Percentiles rank a stretch among this genome's conserved stretches.
Conservation (phyloP, 2,329 filamentous ascomycete genomes). For the Colletotrichum sojae region DNA sequence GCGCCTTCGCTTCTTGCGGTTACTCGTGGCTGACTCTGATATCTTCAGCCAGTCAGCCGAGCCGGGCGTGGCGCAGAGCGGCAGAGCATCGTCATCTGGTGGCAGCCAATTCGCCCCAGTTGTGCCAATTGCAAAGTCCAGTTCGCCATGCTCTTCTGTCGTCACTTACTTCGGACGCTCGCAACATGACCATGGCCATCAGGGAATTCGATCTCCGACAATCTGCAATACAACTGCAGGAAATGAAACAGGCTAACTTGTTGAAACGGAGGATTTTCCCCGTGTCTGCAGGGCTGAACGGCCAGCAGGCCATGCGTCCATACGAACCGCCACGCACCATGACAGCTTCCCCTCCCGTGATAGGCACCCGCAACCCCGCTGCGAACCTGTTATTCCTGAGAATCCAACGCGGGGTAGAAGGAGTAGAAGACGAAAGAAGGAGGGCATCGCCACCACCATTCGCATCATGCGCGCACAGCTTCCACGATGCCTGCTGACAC, state of each 20-base stretch:
- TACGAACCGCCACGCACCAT: constrained; percentile 25
- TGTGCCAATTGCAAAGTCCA: constrained; percentile 1
- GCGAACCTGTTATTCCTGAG: constrained; percentile 10
- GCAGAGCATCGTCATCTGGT: constrained; percentile 24
- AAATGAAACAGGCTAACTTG: constrained; percentile 31
- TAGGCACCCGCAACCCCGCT: constrained; percentile 11
- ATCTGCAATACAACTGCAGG: constrained; percentile 21
- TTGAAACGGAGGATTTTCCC: constrained; percentile 25
- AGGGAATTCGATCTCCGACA: constrained; percentile 17
- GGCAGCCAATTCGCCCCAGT: constrained; percentile 6
- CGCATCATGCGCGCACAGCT: constrained; percentile 14
- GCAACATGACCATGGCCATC: constrained; percentile 3
- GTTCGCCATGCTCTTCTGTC: neutral
- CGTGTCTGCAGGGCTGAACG: constrained; percentile 35
- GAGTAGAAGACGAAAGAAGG: constrained; percentile 16
- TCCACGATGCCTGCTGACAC: constrained; percentile 18
- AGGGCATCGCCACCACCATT: constrained; percentile 31
- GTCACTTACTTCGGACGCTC: constrained; percentile 8
- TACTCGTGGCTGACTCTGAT: neutral
- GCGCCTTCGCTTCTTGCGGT: neutral
- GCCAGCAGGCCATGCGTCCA: constrained; percentile 15
- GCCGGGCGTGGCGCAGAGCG: constrained; percentile 15
- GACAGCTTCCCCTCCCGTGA: constrained; percentile 20
- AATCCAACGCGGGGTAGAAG: constrained; percentile 32
- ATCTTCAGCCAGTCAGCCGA: constrained; percentile 6